Conservation (phyloP, 129 eudicot genomes). For the Pseudognaphalium luteoalbum region DNA sequence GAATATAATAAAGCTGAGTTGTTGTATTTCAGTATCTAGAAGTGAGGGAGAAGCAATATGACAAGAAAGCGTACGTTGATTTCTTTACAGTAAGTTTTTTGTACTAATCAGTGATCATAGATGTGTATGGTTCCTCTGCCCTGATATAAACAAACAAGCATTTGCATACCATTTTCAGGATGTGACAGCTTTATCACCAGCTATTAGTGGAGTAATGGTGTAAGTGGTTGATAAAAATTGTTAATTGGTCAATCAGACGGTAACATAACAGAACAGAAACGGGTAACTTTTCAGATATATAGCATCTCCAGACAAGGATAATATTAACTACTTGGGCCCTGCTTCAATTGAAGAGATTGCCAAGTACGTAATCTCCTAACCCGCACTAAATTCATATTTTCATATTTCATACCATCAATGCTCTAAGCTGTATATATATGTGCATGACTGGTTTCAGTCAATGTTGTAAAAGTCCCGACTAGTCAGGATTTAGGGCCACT, state of each 20-base stretch:
- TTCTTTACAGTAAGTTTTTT: conserved; percentile 73
- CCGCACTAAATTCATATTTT: not conserved
- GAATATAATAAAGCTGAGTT: conserved; percentile 2
- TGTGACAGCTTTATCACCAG: conserved; percentile 46
- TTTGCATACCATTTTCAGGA: conserved; percentile 47
- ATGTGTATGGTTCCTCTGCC: not conserved
- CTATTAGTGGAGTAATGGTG: conserved; percentile 74
- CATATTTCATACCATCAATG: not conserved
- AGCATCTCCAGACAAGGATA: conserved; percentile 76
- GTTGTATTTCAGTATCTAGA: conserved; percentile 62
- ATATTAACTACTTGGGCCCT: conserved; percentile 82
- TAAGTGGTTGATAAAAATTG: conserved; percentile 45
- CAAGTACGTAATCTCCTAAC: conserved; percentile 43
- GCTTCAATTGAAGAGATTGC: conserved; percentile 85
- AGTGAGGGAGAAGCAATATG: conserved; percentile 98
- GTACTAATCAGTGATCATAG: not conserved
- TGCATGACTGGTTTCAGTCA: not conserved
- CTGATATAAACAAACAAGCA: conserved; percentile 1
- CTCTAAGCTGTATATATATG: not conserved
- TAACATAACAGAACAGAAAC: not conserved
- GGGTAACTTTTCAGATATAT: conserved; percentile 57
- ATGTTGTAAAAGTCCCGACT: too few species aligned
- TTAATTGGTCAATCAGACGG: conserved; percentile 6
- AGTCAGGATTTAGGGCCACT: too few species aligned
- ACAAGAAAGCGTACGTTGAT: conserved; percentile 75